A percentile compares a stretch with the other conserved stretches of the same genome.
phyloP scores from a whole-genome alignment of 176 grass and related monocot species.

The Avena insularis region DNA sequence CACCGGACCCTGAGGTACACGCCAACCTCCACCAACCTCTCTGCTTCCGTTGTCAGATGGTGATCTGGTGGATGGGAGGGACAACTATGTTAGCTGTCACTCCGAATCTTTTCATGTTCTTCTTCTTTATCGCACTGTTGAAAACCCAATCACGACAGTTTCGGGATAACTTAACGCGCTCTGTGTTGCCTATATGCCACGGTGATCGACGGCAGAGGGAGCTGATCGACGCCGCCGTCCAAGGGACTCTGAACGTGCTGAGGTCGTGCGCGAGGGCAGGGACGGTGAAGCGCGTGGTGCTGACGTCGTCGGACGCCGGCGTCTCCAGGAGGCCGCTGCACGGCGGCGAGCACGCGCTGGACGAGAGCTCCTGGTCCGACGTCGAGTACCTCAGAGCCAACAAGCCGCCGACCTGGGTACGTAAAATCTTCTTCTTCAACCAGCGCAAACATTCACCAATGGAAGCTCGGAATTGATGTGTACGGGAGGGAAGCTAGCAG shows the following conservation, averaged over 20 bases:
- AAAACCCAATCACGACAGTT: no score
- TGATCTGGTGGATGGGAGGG: not conserved
- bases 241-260: constrained; percentile 44
- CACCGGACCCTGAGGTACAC: constrained; percentile 36
- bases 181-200: not conserved
- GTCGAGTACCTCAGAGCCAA: constrained; percentile 28
- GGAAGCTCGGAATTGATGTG: no score
- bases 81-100: not conserved
- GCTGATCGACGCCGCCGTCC: constrained; percentile 25
- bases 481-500: not conserved
- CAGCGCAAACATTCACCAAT: not conserved
- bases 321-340: not conserved
- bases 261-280: constrained; percentile 34
- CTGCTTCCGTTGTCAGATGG: not conserved
- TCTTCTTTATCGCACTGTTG: not conserved
- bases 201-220: constrained; percentile 39
- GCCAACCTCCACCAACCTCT: not conserved
- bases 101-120: not conserved
- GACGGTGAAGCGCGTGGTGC: constrained; percentile 45
- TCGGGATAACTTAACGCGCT: not conserved
- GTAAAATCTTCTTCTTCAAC: not conserved
- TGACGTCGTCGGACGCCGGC: constrained; percentile 36
- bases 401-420: constrained; percentile 50
- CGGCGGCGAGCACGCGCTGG: not conserved
- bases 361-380: constrained; percentile 50